Percentiles rank a stretch among this genome's conserved stretches.
Evolutionary conservation across 225 moss, liverwort and hornwort species (phyloP).

Genomic region (Physcomitrium patens): DNA sequence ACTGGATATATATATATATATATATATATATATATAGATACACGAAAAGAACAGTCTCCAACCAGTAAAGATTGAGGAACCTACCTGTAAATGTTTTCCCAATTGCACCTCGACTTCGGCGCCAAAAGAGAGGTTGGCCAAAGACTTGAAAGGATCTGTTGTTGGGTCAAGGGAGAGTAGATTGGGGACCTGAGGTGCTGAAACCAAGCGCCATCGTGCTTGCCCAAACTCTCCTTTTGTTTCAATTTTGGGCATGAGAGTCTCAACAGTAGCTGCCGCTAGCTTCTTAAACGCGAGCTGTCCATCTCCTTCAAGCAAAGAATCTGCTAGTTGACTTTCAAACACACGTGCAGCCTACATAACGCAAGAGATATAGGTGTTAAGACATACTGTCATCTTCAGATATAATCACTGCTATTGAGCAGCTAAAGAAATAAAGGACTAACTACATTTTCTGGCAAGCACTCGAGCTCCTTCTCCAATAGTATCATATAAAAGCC

Average conservation of each 20-base stretch:
- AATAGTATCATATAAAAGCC: neutral
- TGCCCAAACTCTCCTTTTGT: constrained; percentile 98
- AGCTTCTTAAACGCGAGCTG: constrained; percentile 97
- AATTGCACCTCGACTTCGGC: constrained; percentile 99
- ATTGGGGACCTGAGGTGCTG: constrained; percentile 98
- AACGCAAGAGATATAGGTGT: constrained; percentile 19
- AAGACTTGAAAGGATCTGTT: constrained; percentile 96
- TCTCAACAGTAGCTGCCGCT: constrained; percentile 97
- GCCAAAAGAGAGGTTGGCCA: constrained; percentile 98
- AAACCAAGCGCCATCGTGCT: constrained; percentile 98
- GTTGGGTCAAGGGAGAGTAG: constrained; percentile 97
- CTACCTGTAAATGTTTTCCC: constrained; percentile 95
- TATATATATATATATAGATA: neutral
- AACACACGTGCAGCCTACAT: constrained; percentile 90
- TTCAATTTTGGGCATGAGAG: constrained; percentile 98
- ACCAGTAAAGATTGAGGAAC: constrained; percentile 11
- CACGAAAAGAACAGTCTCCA: constrained; percentile 7
- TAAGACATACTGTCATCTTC: neutral
- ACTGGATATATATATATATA: no score
- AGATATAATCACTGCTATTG: neutral
- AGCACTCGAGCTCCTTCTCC: constrained; percentile 7
- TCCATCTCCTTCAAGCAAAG: constrained; percentile 92
- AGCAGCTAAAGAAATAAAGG: constrained; percentile 4
- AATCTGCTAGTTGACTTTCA: constrained; percentile 96
- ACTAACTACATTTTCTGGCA: constrained; percentile 8